Evolutionary conservation across 1,284 basidiomycete species (phyloP).

Genomic region (Ceraceosorus bombacis): DNA sequence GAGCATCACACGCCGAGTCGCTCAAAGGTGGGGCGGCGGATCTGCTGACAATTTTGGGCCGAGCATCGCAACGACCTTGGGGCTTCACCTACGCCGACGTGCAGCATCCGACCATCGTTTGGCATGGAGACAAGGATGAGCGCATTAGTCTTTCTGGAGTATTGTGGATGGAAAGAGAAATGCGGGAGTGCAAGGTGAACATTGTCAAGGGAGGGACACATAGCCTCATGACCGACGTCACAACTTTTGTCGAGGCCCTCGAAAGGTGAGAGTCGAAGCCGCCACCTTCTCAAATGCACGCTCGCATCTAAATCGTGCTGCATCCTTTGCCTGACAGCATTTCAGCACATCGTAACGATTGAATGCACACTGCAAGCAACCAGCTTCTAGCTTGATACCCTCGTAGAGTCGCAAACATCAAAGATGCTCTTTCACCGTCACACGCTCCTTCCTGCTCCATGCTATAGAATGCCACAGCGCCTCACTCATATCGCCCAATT

Average conservation of each 20-base stretch:
- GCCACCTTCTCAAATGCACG: too few species aligned
- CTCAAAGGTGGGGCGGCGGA: slow-evolving; percentile 82
- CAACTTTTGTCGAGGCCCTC: slow-evolving; percentile 33
- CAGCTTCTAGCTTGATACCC: too few species aligned
- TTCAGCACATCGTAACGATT: too few species aligned
- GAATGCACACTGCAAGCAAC: too few species aligned
- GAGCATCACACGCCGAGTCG: slow-evolving; percentile 89
- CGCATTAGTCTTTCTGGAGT: slow-evolving; percentile 75
- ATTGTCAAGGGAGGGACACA: slow-evolving; percentile 83
- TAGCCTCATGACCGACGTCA: slow-evolving; percentile 70
- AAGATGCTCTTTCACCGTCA: too few species aligned
- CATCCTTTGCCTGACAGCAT: too few species aligned
- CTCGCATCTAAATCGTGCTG: too few species aligned
- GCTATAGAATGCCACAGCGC: too few species aligned
- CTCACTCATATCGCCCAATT: too few species aligned
- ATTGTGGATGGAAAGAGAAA: slow-evolving; percentile 77
- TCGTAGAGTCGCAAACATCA: too few species aligned
- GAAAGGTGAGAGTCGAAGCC: slow-evolving; percentile 20
- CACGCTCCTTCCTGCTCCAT: too few species aligned
- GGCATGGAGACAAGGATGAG: slow-evolving; percentile 90
- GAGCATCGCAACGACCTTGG: slow-evolving; percentile 68
- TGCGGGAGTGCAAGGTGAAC: slow-evolving; percentile 70
- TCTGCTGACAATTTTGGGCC: slow-evolving; percentile 79
- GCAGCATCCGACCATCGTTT: slow-evolving; percentile 70
- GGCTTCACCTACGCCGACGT: slow-evolving; percentile 58